Base-by-base conservation (phyloP, 176 grass and related monocot species). In the Oryza longistaminata region DNA sequence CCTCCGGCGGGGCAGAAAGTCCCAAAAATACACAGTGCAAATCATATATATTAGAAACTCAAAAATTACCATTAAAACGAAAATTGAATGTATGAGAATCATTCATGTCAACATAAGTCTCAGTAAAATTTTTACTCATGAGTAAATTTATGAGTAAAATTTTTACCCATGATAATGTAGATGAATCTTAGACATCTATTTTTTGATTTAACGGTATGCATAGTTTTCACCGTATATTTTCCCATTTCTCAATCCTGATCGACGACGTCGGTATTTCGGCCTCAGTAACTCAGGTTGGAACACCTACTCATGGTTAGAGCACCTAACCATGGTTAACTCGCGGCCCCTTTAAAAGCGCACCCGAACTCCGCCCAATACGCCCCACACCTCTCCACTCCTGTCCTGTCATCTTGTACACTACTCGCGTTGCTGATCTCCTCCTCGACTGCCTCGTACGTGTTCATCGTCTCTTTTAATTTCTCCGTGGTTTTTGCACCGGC, bases 281-380 rank as follows among this genome's bases (percentile, higher is more conserved):
- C 7, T 10, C 1, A n/a, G 42, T 43, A 43, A 43, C 42, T 43
- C 58, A 11, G 21, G 19, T 62, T 27, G 21, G 16, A 46, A 9
- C 17, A 2, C 26, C 50, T 29, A 26, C 34, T 74, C 55, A 4
- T 49, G 79, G 83, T 82, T 21, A 29, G 21, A 7, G 5, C 35
- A 37, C 4, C 68, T 68, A 26, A 45, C 86, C 55, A 7, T 49
- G 79, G 83, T 82, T 26, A 29, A 27, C 61, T 62, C 10, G 58
- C 64, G 15, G 11, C 52, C 82, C 88, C 88, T 90, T 87, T 90
- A 90, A 79, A 90, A 90, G 88, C 79, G n/a, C 46, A 26, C 14
- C 88, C 15, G 3, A 12, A 2, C 61, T 83, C 79, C 49, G 21
- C 1, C 73, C 74, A 4, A 49, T 82, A 45, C 64, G 12, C 78